Evolutionary conservation across 2,329 filamentous ascomycete species (phyloP).

Genomic region (Aureobasidium sp.): DNA sequence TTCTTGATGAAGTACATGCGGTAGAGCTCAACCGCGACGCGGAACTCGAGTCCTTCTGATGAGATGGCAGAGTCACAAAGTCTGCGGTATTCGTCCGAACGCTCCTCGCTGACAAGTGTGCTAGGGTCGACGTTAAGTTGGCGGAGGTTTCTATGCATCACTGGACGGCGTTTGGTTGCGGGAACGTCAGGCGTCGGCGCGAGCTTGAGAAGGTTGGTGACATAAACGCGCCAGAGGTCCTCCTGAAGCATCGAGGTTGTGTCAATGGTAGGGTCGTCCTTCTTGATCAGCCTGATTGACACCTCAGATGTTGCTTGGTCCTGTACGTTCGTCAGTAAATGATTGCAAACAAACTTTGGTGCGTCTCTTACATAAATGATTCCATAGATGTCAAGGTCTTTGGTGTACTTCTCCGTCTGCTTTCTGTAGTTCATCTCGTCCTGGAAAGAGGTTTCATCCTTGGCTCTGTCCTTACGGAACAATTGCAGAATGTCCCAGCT

Average conservation of each 20-base stretch:
- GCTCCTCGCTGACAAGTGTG: conserved; percentile 13
- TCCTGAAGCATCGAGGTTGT: conserved; percentile 59
- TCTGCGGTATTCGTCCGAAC: conserved; percentile 16
- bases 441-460: conserved; percentile 80
- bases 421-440: conserved; percentile 86
- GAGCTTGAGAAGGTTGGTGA: conserved; percentile 81
- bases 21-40: conserved; percentile 39
- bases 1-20: conserved; percentile 36
- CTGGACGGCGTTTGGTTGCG: conserved; percentile 26
- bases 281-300: conserved; percentile 75
- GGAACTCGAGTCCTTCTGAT: conserved; percentile 38
- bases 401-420: conserved; percentile 85
- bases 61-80: conserved; percentile 25
- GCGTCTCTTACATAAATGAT: conserved; percentile 72
- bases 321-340: conserved; percentile 36
- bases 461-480: conserved; percentile 74
- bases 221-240: conserved; percentile 85
- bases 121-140: conserved; percentile 29
- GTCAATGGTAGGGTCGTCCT: conserved; percentile 73
- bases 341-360: neutral
- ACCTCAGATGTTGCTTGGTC: conserved; percentile 62
- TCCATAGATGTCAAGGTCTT: conserved; percentile 86
- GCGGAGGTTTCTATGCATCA: conserved; percentile 35
- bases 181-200: conserved; percentile 61
- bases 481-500: conserved; percentile 83